Evolutionary conservation across 2,329 filamentous ascomycete species (phyloP), one percentile per base, ranked within the genome.

Genomic region (Shiraia bambusicola): DNA sequence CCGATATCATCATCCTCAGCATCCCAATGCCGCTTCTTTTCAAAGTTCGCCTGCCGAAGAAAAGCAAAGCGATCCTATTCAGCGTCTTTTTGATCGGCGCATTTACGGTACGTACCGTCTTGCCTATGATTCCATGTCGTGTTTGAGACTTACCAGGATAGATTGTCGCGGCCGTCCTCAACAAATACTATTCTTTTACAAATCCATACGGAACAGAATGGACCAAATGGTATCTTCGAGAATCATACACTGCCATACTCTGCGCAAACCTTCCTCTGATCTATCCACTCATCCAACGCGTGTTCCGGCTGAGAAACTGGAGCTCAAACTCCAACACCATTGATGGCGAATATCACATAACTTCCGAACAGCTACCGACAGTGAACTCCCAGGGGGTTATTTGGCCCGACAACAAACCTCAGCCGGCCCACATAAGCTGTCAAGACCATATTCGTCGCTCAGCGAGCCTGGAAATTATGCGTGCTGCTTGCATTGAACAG

Each of bases 261-360:
- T 80, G 83, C 12, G 75, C 79, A 19, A 84, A 84, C 45, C 69
- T 84, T 5, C 80, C 81, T 0, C 76, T 82, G 34, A 77, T 75
- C 48, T 83, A 79, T 75, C 76, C 77, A 0, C 68, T 83, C 14
- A 69, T 81, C 22, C 74, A 78, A 30, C 70, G 73, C 7, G 44
- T 77, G 40, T 73, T 76, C 58, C 62, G 62, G 16, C 44, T 67
- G 3, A 54, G 50, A 17, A 65, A 58, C 46, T 67, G 62, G 63
- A 63, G 43, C 45, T 49, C 56, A 8, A 44, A 56, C n/a, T 54
- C 58, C 2, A 56, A 59, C 32, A 28, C 19, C 24, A 36, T 32
- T 6, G 25, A 42, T 13, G 37, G 32, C 13, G 12, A 40, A 17
- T 40, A 45, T n/a, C 32, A 27, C 25, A 14, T 29, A 16, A 8